Evolutionary conservation across 2,329 filamentous ascomycete genomes (phyloP), one percentile per base, ranked within the genome.

Genomic region (Grosmannia clavigera): DNA sequence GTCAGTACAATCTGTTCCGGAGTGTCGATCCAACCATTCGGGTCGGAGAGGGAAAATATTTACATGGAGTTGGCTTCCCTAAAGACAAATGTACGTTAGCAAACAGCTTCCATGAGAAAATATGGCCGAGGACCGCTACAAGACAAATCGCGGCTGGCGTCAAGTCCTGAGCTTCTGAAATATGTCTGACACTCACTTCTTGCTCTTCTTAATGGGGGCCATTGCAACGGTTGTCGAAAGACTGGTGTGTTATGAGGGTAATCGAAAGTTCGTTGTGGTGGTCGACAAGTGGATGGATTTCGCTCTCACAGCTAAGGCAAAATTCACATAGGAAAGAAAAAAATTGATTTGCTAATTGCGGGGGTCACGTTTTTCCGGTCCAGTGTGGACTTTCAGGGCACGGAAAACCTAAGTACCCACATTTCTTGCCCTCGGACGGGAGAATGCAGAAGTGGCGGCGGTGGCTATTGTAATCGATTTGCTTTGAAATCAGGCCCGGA

Each of bases 121-220:
- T n/a, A n/a, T 40, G 38, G 14, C 14, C 38, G 3, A 40, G 9
- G 14, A 40, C 38, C 38, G 38, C 38, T 14, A 16, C 38, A 40
- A 5, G 35, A 16, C 38, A 14, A 3, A 5, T 14, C 38, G 16
- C 38, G 38, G 38, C 38, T 14, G 14, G 38, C 38, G 14, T 14
- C 12, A 40, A 9, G 14, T 40, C 38, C 3, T 40, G 38, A 3
- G 38, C 38, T 40, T 40, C 38, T 16, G 38, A 14, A 0, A 16
- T 40, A 3, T 40, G 38, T 59, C 61, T 48, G 57, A 59, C 63
- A 60, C 61, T 48, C 58, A 61, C 64, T 66, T 66, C 63, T 89
- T 92, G 77, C 75, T 81, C 85, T 90, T 91, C 73, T 82, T 40
- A 35, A 35, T 75, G 72, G 78, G 77, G 71, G 81, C 81, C 81